Base-by-base conservation (phyloP, 1,284 basidiomycete species). In the Sutorius eximius region DNA sequence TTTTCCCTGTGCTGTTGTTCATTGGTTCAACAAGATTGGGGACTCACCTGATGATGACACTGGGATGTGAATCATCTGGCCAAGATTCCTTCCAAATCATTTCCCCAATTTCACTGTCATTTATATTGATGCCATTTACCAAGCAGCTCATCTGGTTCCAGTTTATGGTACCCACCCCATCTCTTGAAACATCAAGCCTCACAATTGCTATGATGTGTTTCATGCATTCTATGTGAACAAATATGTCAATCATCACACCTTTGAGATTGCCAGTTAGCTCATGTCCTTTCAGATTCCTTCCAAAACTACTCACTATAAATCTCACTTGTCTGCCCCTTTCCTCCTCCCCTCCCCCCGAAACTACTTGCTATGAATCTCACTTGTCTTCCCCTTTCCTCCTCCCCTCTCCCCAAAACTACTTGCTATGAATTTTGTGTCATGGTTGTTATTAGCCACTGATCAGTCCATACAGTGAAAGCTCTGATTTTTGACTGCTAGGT, bases 171-270 rank as follows among this genome's bases (percentile, higher is more conserved):
- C 16, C 0, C 1, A 7, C 0, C 24, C 11, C 13, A 42, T 58
- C 6, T 40, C 52, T 2, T 8, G 1, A 1, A 5, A 32, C 5
- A 36, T 59, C 16, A 49, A 49, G 9, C 57, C 46, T 6, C 45
- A 55, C 10, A 16, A 59, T 6, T 52, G 2, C 15, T 51, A 52
- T 15, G 22, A 52, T 18, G 24, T 34, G 1, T 59, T 59, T 12
- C 12, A 6, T 1, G 37, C 45, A 16, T 59, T 49, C 34, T 59
- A 59, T 41, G 47, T 59, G 1, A 59, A 59, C 11, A 51, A 54
- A 32, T 59, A 47, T 27, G 24, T 9, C 0, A 22, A 47, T 24
- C 45, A 47, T 9, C 45, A 47, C 6, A 3, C 7, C 0, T 47
- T 47, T 1, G 24, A 43, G 5, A 11, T 43, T 2, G 12, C 45